Conservation (phyloP, 495 filamentous ascomycete species). For the Penicillium mononematosum region DNA sequence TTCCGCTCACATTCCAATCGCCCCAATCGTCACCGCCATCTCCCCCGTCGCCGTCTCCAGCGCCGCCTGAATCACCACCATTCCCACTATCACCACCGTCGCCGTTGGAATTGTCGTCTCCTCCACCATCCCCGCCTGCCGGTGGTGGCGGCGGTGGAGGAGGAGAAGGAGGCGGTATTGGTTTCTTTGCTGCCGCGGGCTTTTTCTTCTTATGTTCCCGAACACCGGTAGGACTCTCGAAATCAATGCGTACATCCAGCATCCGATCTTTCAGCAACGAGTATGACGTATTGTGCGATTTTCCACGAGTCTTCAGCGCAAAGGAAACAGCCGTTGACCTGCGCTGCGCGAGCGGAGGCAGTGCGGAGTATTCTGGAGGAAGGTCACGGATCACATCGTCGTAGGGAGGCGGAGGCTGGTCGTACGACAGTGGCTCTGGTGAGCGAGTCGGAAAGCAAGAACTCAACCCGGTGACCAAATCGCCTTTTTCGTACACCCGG, state of each 20-base stretch:
- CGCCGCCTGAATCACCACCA: slow-evolving; percentile 32
- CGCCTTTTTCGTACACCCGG: slow-evolving; percentile 5
- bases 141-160: slow-evolving; percentile 24
- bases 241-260: slow-evolving; percentile 45
- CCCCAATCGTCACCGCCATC: slow-evolving; percentile 39
- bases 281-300: slow-evolving; percentile 37
- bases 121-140: slow-evolving; percentile 27
- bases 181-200: slow-evolving; percentile 38
- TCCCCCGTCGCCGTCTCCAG: slow-evolving; percentile 27
- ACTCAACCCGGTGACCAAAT: slow-evolving; percentile 18
- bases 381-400: slow-evolving; percentile 41
- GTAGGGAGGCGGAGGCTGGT: slow-evolving; percentile 44
- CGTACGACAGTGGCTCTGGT: slow-evolving; percentile 23
- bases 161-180: slow-evolving; percentile 23
- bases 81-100: slow-evolving; percentile 40
- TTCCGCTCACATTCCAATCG: slow-evolving; percentile 42
- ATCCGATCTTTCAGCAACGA: slow-evolving; percentile 32
- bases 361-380: slow-evolving; percentile 41
- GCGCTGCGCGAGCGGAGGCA: slow-evolving; percentile 32
- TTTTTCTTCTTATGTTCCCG: slow-evolving; percentile 51
- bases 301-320: slow-evolving; percentile 24
- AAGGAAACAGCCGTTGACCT: slow-evolving; percentile 16
- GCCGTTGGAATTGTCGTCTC: slow-evolving; percentile 35
- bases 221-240: slow-evolving; percentile 50
- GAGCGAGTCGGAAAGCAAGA: slow-evolving; percentile 9